Evolutionary conservation across 139 green algal genomes (phyloP), one percentile per base, ranked within the genome.

Genomic region (Coccomyxa sp.): DNA sequence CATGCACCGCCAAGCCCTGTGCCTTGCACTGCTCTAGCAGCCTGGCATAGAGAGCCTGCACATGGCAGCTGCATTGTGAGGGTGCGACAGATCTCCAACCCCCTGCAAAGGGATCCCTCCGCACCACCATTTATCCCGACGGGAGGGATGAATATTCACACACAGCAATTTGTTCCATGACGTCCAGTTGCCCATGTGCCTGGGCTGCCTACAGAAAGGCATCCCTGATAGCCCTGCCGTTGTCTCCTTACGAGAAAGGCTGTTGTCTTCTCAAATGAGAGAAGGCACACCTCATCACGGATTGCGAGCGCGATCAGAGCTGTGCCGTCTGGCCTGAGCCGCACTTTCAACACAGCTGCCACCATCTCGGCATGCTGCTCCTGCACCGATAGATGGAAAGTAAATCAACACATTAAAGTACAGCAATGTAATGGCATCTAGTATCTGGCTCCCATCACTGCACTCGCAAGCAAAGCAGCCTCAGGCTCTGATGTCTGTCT

Each of bases 281-380:
- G n/a, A n/a, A n/a, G n/a, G n/a, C n/a, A n/a, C n/a, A n/a, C n/a
- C n/a, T n/a, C n/a, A n/a, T n/a, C n/a, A n/a, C n/a, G n/a, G n/a
- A n/a, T n/a, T n/a, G 16, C 24, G 16, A 73, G 64, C 33, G 16
- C 16, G 55, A 95, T 79, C 76, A 94, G 77, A 29, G 85, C 85
- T 8, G 73, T 68, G 8, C 91, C 88, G 7, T 82, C 88, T 1
- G 76, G 82, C 10, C 68, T 40, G 37, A 95, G 73, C 6, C 90
- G 74, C 68, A 93, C 87, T 41, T 74, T 77, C n/a, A 95, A 27
- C 14, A 89, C 88, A 40, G 89, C 85, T 29, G 91, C 86, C 41
- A 95, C 86, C 33, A 93, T 81, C 41, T 44, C 24, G 0, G 87
- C 84, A 74, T 93, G 89, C 8, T 39, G 55, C 12, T 39, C 64